Conservation (phyloP, 305 asterid species). For the Fraxinus ornus region DNA sequence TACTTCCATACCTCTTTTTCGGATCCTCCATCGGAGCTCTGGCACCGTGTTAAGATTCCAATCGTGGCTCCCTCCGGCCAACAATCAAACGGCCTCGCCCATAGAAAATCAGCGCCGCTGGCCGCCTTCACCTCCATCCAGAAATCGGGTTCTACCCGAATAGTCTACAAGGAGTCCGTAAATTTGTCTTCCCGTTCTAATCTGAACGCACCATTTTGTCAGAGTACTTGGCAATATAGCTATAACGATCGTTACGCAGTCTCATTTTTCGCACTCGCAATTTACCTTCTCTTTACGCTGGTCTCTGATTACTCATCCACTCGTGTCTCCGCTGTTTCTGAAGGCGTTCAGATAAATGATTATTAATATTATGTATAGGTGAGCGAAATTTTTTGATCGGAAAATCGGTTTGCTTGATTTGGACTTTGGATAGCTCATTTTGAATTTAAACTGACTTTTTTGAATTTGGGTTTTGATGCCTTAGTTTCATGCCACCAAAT, state of each 20-base stretch:
- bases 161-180: too few species aligned
- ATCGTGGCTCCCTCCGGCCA: conserved; percentile 85
- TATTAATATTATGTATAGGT: not conserved
- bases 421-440: too few species aligned
- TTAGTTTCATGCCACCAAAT: too few species aligned
- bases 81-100: conserved; percentile 51
- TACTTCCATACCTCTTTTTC: too few species aligned
- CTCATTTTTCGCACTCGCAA: too few species aligned
- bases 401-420: too few species aligned
- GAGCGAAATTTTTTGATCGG: not conserved
- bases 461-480: too few species aligned
- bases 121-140: conserved; percentile 33
- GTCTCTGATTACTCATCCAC: conserved; percentile 52
- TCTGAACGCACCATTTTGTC: too few species aligned
- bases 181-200: too few species aligned
- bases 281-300: conserved; percentile 45
- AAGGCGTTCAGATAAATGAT: conserved; percentile 78
- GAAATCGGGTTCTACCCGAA: conserved; percentile 42
- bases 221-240: too few species aligned
- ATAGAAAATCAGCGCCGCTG: conserved; percentile 61
- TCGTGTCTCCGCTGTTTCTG: conserved; percentile 81
- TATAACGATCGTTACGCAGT: too few species aligned
- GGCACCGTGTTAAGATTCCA: conserved; percentile 37
- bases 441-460: too few species aligned
- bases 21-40: conserved; percentile 56